Base-by-base conservation (phyloP, 2,329 filamentous ascomycete species). In the Graphilbum sp. region DNA sequence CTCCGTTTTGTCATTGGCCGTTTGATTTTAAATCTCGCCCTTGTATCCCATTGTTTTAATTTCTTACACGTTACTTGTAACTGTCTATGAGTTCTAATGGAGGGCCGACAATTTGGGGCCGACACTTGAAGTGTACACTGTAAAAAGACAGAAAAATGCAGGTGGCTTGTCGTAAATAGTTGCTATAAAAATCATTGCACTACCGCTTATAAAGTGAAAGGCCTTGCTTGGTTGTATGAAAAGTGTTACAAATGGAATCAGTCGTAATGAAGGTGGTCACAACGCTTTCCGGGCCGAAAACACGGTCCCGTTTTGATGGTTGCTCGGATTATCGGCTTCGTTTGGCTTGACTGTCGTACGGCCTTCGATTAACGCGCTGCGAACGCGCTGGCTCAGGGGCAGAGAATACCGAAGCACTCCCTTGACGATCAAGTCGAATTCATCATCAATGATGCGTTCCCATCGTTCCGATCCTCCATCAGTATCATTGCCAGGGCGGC, bases 381-480 rank as follows among this genome's bases (percentile, higher is more conserved):
- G 62, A 29, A 74, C 56, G 38, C 65, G 67, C 46, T 71, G 68
- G 48, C 71, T 78, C 37, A 79, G 59, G 3, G 74, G 74, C 25
- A 79, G 60, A 23, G 63, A 71, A 51, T 98, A 98, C 52, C 87
- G 86, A 47, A 98, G 66, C 13, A 90, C 81, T 18, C 90, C 90
- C 49, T 90, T 79, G 32, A 98, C 72, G 43, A 96, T 88, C 35
- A 98, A 68, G 47, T 95, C 85, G 49, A 96, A 98, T 33, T 88
- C 83, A 55, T 95, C 82, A 46, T 92, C 75, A 36, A 95, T 66
- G 34, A 96, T 87, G 42, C 76, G 72, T 54, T 93, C 85, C 90
- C 90, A 98, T 12, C 87, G 75, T 51, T 81, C 75, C 2, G 78
- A 79, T 9, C 88, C 90, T 31, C 82, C 81, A 32, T 85, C 77